Conservation (phyloP, 257 asterid genomes). For the Gardenia jasminoides region DNA sequence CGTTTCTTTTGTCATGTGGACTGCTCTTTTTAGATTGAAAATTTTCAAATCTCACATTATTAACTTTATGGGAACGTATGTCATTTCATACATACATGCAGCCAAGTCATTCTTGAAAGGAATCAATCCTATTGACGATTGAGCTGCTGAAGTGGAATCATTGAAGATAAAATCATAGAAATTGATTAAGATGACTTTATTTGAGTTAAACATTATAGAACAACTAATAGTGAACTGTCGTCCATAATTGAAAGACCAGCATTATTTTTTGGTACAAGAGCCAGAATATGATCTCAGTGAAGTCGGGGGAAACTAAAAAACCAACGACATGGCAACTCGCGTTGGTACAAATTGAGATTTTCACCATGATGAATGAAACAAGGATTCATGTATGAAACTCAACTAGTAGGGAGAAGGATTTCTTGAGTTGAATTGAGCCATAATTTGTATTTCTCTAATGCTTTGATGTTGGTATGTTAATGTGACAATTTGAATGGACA, state of each 20-base stretch:
- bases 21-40: constrained; percentile 16
- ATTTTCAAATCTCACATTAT: not conserved
- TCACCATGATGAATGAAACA: not conserved
- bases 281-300: not conserved
- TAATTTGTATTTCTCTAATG: not conserved
- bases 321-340: not conserved
- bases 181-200: not conserved
- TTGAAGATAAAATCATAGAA: not conserved
- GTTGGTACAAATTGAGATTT: not conserved
- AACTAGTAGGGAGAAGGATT: not conserved
- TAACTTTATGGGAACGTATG: not conserved
- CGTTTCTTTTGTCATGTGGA: not conserved
- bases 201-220: not conserved
- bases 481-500: not conserved
- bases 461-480: not conserved
- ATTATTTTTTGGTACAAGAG: not conserved
- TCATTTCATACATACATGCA: not conserved
- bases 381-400: not conserved
- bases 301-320: too few relatives aligned
- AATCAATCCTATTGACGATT: not conserved
- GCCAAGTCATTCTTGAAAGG: not conserved
- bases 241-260: not conserved
- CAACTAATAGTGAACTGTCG: not conserved
- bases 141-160: not conserved
- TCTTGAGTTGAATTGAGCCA: not conserved